phyloP scores from a whole-genome alignment of 1,284 basidiomycete genomes.

The Pyrrhoderma lamaoense region DNA sequence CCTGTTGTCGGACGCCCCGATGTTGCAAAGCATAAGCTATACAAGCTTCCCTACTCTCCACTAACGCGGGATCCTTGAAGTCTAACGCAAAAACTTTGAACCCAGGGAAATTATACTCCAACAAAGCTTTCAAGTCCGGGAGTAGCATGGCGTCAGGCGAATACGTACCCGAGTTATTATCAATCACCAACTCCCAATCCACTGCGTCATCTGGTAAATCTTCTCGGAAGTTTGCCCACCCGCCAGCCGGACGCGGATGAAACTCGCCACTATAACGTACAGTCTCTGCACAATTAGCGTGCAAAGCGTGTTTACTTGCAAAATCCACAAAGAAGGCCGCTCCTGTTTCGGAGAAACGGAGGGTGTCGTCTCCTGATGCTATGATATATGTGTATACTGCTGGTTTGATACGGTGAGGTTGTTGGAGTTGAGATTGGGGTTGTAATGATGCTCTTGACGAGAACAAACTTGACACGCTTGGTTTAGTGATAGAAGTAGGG shows the following conservation, averaged over 20 bases:
- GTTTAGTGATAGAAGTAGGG: no score
- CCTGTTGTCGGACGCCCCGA: conserved; percentile 47
- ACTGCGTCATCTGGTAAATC: conserved; percentile 43
- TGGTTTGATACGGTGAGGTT: conserved; percentile 54
- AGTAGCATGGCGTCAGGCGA: conserved; percentile 54
- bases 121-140: conserved; percentile 43
- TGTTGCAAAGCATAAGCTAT: conserved; percentile 51
- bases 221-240: conserved; percentile 59
- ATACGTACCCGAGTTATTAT: conserved; percentile 74
- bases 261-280: conserved; percentile 73
- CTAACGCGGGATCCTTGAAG: conserved; percentile 50
- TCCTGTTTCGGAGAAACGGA: conserved; percentile 73
- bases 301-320: conserved; percentile 56
- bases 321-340: conserved; percentile 77
- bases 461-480: no score
- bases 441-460: no score
- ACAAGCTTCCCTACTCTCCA: conserved; percentile 55
- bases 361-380: conserved; percentile 57
- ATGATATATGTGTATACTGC: conserved; percentile 75
- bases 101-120: conserved; percentile 66
- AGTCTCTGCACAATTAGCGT: conserved; percentile 33
- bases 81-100: conserved; percentile 50
- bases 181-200: conserved; percentile 67
- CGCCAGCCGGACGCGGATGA: conserved; percentile 56
- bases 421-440: conserved; percentile 2